Evolutionary conservation across 2,329 filamentous ascomycete genomes (phyloP).

Genomic region (Incumbomyces delicatus): DNA sequence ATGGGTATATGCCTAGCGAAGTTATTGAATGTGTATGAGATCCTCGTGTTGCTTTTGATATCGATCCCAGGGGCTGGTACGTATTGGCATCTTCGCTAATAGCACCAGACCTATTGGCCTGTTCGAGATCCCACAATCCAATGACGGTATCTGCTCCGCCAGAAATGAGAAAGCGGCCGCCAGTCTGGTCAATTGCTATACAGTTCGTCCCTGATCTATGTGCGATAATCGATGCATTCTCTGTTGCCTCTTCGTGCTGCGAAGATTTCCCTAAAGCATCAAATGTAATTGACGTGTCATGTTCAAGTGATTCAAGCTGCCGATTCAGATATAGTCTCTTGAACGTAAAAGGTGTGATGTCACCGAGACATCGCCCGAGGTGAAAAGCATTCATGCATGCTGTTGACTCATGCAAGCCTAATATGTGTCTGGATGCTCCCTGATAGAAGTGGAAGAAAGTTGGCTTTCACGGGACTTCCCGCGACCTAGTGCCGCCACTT

Average conservation of each 20-base stretch:
- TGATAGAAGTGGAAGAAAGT: too few relatives aligned
- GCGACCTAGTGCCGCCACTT: too few relatives aligned
- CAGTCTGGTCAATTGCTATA: conserved; percentile 70
- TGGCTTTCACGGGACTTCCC: too few relatives aligned
- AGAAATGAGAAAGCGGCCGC: conserved; percentile 69
- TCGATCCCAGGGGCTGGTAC: conserved; percentile 10
- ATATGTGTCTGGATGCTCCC: too few relatives aligned
- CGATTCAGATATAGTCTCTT: conserved; percentile 55
- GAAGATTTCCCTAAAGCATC: conserved; percentile 19
- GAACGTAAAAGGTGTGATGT: conserved; percentile 57
- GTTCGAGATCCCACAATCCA: conserved; percentile 76
- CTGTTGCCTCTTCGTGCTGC: conserved; percentile 19
- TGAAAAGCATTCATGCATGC: conserved; percentile 18
- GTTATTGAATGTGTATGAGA: conserved; percentile 38
- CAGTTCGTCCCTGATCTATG: conserved; percentile 72
- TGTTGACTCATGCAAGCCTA: background rate
- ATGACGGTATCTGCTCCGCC: conserved; percentile 78
- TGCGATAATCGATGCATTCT: conserved; percentile 40
- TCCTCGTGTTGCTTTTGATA: conserved; percentile 17
- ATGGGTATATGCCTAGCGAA: conserved; percentile 39
- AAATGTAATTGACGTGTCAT: conserved; percentile 56
- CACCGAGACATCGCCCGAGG: conserved; percentile 32
- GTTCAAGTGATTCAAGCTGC: conserved; percentile 56
- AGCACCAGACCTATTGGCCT: background rate
- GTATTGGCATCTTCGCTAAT: conserved; percentile 40